Base-by-base conservation (phyloP, 148 eudicot genomes). In the Selenicereus undatus region DNA sequence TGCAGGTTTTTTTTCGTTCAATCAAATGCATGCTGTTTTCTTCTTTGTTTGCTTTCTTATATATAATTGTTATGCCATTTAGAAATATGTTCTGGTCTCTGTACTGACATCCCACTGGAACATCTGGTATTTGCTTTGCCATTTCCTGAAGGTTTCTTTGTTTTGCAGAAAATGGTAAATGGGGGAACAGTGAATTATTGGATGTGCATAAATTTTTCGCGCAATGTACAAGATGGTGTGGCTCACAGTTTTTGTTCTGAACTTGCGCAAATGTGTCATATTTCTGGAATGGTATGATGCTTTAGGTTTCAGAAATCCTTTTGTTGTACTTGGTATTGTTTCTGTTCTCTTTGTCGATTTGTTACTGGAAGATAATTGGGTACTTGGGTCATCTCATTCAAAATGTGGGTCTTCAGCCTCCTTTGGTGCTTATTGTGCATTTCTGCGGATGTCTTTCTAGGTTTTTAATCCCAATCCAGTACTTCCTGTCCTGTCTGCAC, bases 151-250 rank as follows among this genome's bases (percentile, higher is more conserved):
- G 14, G 21, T 32, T 74, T 58, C 10, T 50, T 22, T 54, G 30
- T 56, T 51, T 68, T 88, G 73, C 94, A 93, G 98, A 94, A 92
- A 89, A 89, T 94, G 94, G 93, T 92, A 18, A 89, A 92, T 74
- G 98, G 98, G 0, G 96, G 97, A 64, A 90, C 74, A 2, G 93
- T 94, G 64, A 82, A 85, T 72, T 82, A 74, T 62, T 94, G 98
- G 98, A 83, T 89, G 16, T 94, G 97, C 85, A 88, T 91, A 17
- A 94, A 94, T 79, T 94, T 94, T 86, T 82, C 94, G 32, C 89
- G 92, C 5, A 86, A 77, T 42, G 90, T 92, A 81, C 92, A 88
- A 89, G 98, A 91, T 35, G 79, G 56, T 79, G 86, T 83, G 27
- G 96, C 94, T 16, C 88, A 86, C 36, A 77, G 84, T 70, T 92